A percentile compares a stretch with the other conserved stretches of the same genome.
Evolutionary conservation across 2,329 filamentous ascomycete genomes (phyloP).

Genomic region (Lasiodiplodia gonubiensis): DNA sequence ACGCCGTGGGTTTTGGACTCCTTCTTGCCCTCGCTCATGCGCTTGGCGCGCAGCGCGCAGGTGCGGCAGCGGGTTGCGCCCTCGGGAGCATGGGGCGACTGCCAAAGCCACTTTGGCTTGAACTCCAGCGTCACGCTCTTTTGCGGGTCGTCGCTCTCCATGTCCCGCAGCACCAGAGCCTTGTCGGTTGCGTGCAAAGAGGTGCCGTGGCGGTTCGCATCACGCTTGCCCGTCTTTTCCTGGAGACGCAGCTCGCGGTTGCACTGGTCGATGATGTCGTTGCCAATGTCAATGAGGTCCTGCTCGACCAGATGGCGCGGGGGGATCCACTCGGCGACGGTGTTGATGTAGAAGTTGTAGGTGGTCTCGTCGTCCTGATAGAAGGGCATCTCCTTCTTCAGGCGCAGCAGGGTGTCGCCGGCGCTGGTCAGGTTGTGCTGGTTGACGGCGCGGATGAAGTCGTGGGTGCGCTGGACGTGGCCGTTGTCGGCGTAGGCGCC

Average conservation of each 20-base stretch:
- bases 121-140: conserved; percentile 42
- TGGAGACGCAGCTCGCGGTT: conserved; percentile 20
- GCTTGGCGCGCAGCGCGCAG: conserved; percentile 51
- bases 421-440: conserved; percentile 25
- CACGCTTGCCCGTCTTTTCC: conserved; percentile 11
- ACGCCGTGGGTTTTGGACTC: conserved; percentile 32
- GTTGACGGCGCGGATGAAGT: conserved; percentile 14
- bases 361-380: conserved; percentile 28
- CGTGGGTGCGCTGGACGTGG: not conserved
- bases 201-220: conserved; percentile 8
- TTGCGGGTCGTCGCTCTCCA: conserved; percentile 26
- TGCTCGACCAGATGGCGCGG: conserved; percentile 25
- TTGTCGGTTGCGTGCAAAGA: conserved; percentile 17
- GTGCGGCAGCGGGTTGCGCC: conserved; percentile 52
- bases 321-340: conserved; percentile 23
- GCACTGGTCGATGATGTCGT: conserved; percentile 23
- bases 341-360: conserved; percentile 27
- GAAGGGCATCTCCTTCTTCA: conserved; percentile 28
- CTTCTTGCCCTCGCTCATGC: conserved; percentile 34
- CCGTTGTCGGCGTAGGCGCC: not conserved
- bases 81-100: conserved; percentile 51
- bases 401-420: conserved; percentile 25
- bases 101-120: conserved; percentile 57
- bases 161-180: conserved; percentile 23
- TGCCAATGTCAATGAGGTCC: conserved; percentile 19